A percentile compares a stretch with the other conserved stretches of the same genome.
Evolutionary conservation across 1,284 basidiomycete species (phyloP).

Genomic region (Microbotryum scabiosae): DNA sequence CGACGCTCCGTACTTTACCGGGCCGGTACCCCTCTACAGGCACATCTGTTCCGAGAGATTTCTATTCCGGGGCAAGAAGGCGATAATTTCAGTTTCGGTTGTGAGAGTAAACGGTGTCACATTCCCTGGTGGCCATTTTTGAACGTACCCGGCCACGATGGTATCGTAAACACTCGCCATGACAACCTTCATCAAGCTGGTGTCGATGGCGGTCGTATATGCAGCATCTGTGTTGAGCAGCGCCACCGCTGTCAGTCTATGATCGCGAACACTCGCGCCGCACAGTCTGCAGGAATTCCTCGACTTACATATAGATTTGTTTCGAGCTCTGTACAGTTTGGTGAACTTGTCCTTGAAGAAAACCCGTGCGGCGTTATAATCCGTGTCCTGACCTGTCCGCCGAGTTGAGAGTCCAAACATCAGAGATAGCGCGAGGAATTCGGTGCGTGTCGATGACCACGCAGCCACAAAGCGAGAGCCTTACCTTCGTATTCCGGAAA

Average conservation of each 20-base stretch:
- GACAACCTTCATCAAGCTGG: conserved; percentile 77
- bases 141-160: conserved; percentile 3
- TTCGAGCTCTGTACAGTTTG: conserved; percentile 68
- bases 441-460: no score
- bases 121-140: no score
- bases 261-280: neutral
- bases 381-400: conserved; percentile 43
- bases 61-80: no score
- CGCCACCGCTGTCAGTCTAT: neutral
- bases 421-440: no score
- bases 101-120: no score
- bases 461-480: neutral
- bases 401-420: no score
- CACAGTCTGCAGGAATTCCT: neutral
- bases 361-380: conserved; percentile 65
- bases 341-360: conserved; percentile 86
- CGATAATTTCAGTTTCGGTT: no score
- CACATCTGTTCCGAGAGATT: no score
- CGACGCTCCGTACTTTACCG: no score
- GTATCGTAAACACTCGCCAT: conserved; percentile 48
- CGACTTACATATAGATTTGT: conserved; percentile 92
- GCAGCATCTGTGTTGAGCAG: conserved; percentile 47
- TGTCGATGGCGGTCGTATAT: conserved; percentile 88
- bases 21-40: no score
- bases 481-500: conserved; percentile 52